Evolutionary conservation across 495 filamentous ascomycete species (phyloP).

Genomic region (Daldinia concentrica): DNA sequence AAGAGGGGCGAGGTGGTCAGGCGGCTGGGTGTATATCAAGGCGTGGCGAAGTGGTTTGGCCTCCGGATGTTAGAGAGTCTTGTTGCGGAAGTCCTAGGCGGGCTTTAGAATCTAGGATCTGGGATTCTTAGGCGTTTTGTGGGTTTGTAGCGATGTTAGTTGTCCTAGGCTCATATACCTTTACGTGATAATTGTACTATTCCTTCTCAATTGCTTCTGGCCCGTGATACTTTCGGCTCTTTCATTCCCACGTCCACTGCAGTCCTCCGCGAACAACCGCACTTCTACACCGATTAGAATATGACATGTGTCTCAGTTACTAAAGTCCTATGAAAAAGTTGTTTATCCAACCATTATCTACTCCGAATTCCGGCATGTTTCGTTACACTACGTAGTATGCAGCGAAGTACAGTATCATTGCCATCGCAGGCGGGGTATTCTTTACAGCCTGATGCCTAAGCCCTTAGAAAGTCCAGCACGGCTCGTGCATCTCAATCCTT

Average conservation of each 20-base stretch:
- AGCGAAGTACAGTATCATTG: background rate
- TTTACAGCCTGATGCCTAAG: conserved; percentile 4
- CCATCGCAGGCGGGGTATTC: conserved; percentile 2
- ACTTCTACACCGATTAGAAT: background rate
- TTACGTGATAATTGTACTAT: background rate
- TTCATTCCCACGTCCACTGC: background rate
- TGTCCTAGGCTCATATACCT: background rate
- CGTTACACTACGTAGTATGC: conserved; percentile 5
- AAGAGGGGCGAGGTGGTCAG: conserved; percentile 73
- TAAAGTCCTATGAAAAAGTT: background rate
- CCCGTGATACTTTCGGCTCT: background rate
- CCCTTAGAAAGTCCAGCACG: background rate
- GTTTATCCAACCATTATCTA: background rate
- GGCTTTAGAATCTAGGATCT: conserved; percentile 38
- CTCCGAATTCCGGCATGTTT: conserved; percentile 3
- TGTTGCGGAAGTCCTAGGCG: conserved; percentile 66
- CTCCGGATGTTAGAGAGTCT: conserved; percentile 82
- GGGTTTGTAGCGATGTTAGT: background rate
- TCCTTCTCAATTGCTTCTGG: background rate
- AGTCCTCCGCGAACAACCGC: conserved; percentile 1
- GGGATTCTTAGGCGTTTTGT: background rate
- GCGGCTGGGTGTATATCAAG: conserved; percentile 72
- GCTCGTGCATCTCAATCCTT: background rate
- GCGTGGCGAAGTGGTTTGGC: conserved; percentile 79
- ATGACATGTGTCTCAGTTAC: background rate